phyloP scores from a whole-genome alignment of 805 yeast species.

The Kodamaea jinghongensis region DNA sequence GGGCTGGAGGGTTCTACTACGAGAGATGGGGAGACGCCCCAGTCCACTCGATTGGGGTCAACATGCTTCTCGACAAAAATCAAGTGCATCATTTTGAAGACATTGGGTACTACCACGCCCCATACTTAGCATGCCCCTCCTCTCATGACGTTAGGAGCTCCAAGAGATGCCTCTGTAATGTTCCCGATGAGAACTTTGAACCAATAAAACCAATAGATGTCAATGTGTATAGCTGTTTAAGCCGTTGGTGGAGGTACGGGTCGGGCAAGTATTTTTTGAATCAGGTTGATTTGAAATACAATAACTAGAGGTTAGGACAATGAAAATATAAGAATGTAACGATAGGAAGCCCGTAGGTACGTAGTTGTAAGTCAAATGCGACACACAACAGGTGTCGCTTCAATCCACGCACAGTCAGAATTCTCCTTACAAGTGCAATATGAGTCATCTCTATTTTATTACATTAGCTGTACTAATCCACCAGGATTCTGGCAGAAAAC shows the following conservation, averaged over 20 bases:
- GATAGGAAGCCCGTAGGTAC: too few relatives aligned
- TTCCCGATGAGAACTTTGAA: constrained; percentile 7
- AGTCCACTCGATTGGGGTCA: constrained; percentile 40
- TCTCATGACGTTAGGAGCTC: constrained; percentile 29
- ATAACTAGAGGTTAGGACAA: constrained; percentile 1
- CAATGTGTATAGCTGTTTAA: constrained; percentile 60
- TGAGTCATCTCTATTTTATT: too few relatives aligned
- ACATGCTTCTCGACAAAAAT: constrained; percentile 33
- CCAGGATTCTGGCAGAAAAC: too few relatives aligned
- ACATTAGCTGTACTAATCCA: too few relatives aligned
- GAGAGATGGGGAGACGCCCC: constrained; percentile 64
- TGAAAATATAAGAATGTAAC: too few relatives aligned
- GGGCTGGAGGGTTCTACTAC: constrained; percentile 51
- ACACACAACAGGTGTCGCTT: too few relatives aligned
- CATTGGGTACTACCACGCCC: constrained; percentile 43
- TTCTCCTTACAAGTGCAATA: too few relatives aligned
- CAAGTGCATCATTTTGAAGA: constrained; percentile 45
- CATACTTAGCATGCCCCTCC: constrained; percentile 41
- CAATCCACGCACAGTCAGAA: too few relatives aligned
- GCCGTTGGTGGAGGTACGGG: constrained; percentile 75
- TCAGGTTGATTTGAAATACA: constrained; percentile 27
- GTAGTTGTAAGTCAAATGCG: too few relatives aligned
- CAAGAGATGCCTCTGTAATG: constrained; percentile 39
- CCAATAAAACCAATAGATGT: constrained; percentile 36
- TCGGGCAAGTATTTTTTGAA: constrained; percentile 57